phyloP scores from a whole-genome alignment of 1,139 yeast genomes.

The Zygosaccharomyces sapae region DNA sequence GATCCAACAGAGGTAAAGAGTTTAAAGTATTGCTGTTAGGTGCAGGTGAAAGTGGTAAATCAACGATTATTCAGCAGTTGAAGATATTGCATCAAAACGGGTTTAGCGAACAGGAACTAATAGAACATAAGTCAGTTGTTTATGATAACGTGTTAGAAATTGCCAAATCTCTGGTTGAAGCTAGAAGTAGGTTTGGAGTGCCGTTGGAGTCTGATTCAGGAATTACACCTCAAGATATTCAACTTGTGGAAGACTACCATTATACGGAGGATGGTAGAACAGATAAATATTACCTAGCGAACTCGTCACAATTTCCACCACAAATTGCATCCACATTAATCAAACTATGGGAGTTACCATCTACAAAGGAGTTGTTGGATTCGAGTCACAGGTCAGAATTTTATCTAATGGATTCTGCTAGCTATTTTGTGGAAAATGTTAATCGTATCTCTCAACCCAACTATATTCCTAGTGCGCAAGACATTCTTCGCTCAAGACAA shows the following conservation, averaged over 20 bases:
- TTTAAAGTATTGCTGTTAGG: conserved; percentile 66
- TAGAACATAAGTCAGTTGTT: conserved; percentile 66
- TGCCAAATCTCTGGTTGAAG: conserved; percentile 51
- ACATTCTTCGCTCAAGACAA: conserved; percentile 80
- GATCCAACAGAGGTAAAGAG: conserved; percentile 36
- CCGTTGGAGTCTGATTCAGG: conserved; percentile 12
- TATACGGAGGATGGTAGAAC: conserved; percentile 3
- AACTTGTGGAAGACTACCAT: conserved; percentile 1
- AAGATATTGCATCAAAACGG: conserved; percentile 72
- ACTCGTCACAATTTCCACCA: conserved; percentile 25
- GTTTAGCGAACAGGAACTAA: conserved; percentile 56
- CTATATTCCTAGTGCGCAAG: conserved; percentile 71
- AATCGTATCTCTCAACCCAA: conserved; percentile 56
- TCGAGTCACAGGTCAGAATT: conserved; percentile 63
- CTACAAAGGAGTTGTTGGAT: conserved; percentile 54
- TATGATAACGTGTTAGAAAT: conserved; percentile 65
- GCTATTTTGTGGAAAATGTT: conserved; percentile 69
- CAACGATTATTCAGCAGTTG: conserved; percentile 71
- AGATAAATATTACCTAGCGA: conserved; percentile 6
- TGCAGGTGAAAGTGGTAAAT: conserved; percentile 77
- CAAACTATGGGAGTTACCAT: conserved; percentile 54
- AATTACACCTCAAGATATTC: conserved; percentile 13
- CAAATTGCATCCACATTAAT: conserved; percentile 45
- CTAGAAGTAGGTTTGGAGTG: conserved; percentile 35
- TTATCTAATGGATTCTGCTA: conserved; percentile 83